These are phyloP conservation scores for Syncephalis plumigaleata DNA, from an alignment of 371 early-diverging fungal species.

Conservation along the genomic window DNA sequence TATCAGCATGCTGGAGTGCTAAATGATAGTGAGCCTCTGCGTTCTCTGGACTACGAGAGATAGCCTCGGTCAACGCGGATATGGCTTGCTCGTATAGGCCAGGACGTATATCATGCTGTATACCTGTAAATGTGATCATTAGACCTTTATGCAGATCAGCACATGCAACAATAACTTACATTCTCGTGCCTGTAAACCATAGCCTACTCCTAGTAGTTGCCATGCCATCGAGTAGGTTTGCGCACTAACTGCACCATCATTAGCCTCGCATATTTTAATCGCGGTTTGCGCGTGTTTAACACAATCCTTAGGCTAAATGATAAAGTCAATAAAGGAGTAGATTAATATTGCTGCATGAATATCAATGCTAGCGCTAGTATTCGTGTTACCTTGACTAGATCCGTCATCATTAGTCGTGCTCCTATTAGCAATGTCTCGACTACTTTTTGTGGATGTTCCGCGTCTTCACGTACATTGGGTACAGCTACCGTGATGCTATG, in stretches of 20 bases:
- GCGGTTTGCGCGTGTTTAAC: conserved; percentile 6
- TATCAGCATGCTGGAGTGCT: conserved; percentile 63
- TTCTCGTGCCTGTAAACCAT: not conserved
- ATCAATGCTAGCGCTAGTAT: no score
- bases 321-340: no score
- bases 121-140: conserved; percentile 17
- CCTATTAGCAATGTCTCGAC: no score
- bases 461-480: no score
- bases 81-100: conserved; percentile 43
- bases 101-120: conserved; percentile 45
- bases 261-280: not conserved
- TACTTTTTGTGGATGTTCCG: no score
- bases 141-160: not conserved
- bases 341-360: no score
- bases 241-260: not conserved
- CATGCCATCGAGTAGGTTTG: conserved; percentile 3
- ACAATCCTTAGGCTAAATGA: conserved; percentile 1
- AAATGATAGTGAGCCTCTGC: conserved; percentile 55
- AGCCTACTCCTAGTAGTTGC: conserved; percentile 5
- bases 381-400: no score
- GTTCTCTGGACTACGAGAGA: conserved; percentile 19
- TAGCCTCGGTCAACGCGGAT: conserved; percentile 31
- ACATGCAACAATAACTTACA: not conserved
- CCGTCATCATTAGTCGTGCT: no score
- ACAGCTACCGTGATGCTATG: no score